Conservation (phyloP, 805 yeast genomes). For the Ogataea minuta region DNA sequence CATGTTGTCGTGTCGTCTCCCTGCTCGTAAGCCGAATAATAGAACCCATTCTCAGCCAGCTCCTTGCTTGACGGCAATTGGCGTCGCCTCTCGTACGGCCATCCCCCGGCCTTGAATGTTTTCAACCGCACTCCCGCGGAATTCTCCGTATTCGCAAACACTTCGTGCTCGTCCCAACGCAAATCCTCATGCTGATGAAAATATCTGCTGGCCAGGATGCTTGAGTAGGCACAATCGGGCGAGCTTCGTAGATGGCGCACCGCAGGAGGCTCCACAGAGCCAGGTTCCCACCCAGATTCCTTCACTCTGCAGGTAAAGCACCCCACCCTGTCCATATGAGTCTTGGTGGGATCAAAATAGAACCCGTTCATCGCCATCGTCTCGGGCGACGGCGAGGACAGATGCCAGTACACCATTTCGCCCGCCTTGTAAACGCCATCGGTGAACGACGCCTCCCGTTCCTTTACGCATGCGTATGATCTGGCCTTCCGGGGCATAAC, state of each 20-base stretch:
- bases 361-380: constrained; percentile 58
- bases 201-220: constrained; percentile 19
- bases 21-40: constrained; percentile 47
- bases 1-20: constrained; percentile 59
- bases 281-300: constrained; percentile 52
- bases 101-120: constrained; percentile 40
- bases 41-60: constrained; percentile 65
- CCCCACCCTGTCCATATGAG: constrained; percentile 47
- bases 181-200: constrained; percentile 11
- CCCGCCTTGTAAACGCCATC: constrained; percentile 22
- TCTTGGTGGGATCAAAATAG: constrained; percentile 51
- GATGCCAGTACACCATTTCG: constrained; percentile 33
- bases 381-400: constrained; percentile 22
- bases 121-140: constrained; percentile 35
- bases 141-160: constrained; percentile 37
- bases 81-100: constrained; percentile 43
- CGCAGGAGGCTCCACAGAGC: constrained; percentile 19
- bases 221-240: constrained; percentile 28
- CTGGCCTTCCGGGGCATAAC: background rate
- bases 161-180: constrained; percentile 22
- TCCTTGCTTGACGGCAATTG: constrained; percentile 39
- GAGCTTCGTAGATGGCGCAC: constrained; percentile 26
- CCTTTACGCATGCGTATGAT: constrained; percentile 15
- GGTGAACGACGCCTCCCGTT: constrained; percentile 21
- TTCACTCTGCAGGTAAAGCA: constrained; percentile 59